A percentile compares a stretch with the other conserved stretches of the same genome.
These are phyloP conservation scores for Metarhizium sp. DNA, from an alignment of 2,329 filamentous ascomycete species.

Conservation along the genomic window DNA sequence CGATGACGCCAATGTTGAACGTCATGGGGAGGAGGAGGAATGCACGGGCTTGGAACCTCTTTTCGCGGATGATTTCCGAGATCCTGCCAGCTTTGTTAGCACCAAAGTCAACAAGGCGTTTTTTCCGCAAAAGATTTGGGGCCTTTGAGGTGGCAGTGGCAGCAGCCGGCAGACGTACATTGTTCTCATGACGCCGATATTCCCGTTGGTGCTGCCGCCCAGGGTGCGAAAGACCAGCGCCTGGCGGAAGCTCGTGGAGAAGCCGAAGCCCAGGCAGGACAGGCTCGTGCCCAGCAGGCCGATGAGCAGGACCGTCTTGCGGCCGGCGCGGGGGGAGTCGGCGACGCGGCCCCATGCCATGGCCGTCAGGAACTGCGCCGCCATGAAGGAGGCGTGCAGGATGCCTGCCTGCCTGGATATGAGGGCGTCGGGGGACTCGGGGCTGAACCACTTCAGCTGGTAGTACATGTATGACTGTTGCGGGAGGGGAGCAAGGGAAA, in stretches of 20 bases:
- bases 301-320: slow-evolving; percentile 70
- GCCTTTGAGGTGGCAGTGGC: no score
- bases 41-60: slow-evolving; percentile 57
- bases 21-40: slow-evolving; percentile 70
- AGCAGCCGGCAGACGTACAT: slow-evolving; percentile 37
- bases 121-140: no score
- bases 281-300: slow-evolving; percentile 58
- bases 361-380: slow-evolving; percentile 72
- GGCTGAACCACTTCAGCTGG: slow-evolving; percentile 69
- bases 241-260: slow-evolving; percentile 56
- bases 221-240: slow-evolving; percentile 63
- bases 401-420: slow-evolving; percentile 73
- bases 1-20: slow-evolving; percentile 63
- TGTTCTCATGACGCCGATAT: slow-evolving; percentile 63
- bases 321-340: slow-evolving; percentile 52
- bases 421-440: slow-evolving; percentile 43
- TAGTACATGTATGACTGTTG: slow-evolving; percentile 73
- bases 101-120: no score
- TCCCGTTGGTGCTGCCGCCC: slow-evolving; percentile 64
- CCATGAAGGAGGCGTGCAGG: slow-evolving; percentile 70
- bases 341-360: slow-evolving; percentile 73
- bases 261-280: slow-evolving; percentile 46
- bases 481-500: no score
- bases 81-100: slow-evolving; percentile 27
- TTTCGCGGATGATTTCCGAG: slow-evolving; percentile 58